Evolutionary conservation across 164 flowering plant species (phyloP).

Genomic region (Taxillus chinensis): DNA sequence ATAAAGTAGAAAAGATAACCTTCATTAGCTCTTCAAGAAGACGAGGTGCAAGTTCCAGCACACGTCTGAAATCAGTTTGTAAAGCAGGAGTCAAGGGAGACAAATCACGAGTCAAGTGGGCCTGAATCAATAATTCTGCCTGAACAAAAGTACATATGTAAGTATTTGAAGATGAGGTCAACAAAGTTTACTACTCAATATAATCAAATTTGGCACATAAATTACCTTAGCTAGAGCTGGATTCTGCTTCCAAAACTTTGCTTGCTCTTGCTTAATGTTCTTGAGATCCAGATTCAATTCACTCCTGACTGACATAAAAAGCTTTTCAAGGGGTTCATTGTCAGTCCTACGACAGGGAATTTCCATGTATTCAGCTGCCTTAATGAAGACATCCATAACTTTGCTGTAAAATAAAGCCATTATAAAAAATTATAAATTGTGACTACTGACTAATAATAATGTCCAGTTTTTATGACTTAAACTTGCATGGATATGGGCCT

Average conservation of each 20-base stretch:
- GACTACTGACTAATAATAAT: too few species aligned
- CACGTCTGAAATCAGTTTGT: slow-evolving; percentile 58
- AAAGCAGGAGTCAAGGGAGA: slow-evolving; percentile 54
- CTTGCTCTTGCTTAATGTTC: slow-evolving; percentile 89
- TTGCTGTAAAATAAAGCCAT: slow-evolving; percentile 44
- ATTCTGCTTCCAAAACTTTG: slow-evolving; percentile 98
- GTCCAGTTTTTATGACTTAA: too few species aligned
- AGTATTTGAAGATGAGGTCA: not conserved
- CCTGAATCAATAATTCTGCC: slow-evolving; percentile 88
- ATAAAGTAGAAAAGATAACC: slow-evolving; percentile 25
- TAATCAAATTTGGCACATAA: not conserved
- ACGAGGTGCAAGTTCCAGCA: slow-evolving; percentile 87
- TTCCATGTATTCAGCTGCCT: slow-evolving; percentile 94
- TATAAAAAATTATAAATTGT: not conserved
- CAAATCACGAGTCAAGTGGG: slow-evolving; percentile 76
- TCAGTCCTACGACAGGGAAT: slow-evolving; percentile 91
- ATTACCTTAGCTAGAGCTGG: slow-evolving; percentile 77
- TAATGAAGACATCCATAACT: slow-evolving; percentile 90
- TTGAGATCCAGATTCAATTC: slow-evolving; percentile 87
- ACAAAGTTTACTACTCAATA: not conserved
- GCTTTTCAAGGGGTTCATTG: slow-evolving; percentile 79
- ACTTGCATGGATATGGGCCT: too few species aligned
- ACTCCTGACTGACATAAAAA: slow-evolving; percentile 76
- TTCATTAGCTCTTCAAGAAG: slow-evolving; percentile 94
- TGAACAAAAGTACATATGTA: slow-evolving; percentile 21